A percentile compares a stretch with the other conserved stretches of the same genome.
Evolutionary conservation across 1,284 basidiomycete genomes (phyloP).

Genomic region (Apiotrichum montevideense): DNA sequence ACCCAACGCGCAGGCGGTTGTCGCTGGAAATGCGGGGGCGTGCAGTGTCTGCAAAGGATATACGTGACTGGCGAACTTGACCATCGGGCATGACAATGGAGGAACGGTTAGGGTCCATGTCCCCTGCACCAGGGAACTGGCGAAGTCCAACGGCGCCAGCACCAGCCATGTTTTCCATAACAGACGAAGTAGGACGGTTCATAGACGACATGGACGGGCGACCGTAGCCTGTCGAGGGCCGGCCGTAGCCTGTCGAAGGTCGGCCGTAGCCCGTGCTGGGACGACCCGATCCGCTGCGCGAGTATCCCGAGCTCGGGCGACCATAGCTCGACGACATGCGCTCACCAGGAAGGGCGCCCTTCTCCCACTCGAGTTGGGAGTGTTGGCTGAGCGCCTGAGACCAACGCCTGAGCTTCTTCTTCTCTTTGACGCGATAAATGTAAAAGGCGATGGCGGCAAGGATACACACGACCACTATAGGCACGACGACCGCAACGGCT

Average conservation of each 20-base stretch:
- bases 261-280: slow-evolving; percentile 54
- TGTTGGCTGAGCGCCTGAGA: slow-evolving; percentile 47
- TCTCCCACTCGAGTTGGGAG: slow-evolving; percentile 43
- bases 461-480: slow-evolving; percentile 54
- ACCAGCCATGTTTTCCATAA: slow-evolving; percentile 54
- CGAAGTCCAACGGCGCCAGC: slow-evolving; percentile 50
- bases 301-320: slow-evolving; percentile 51
- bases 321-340: slow-evolving; percentile 67
- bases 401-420: slow-evolving; percentile 62
- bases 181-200: slow-evolving; percentile 32
- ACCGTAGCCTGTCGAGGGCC: slow-evolving; percentile 45
- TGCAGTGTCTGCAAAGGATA: slow-evolving; percentile 42
- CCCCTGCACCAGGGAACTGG: slow-evolving; percentile 18
- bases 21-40: slow-evolving; percentile 57
- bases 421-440: slow-evolving; percentile 56
- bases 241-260: slow-evolving; percentile 48
- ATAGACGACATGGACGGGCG: slow-evolving; percentile 45
- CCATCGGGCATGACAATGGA: slow-evolving; percentile 56
- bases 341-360: slow-evolving; percentile 39
- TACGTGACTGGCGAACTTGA: slow-evolving; percentile 39
- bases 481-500: slow-evolving; percentile 69
- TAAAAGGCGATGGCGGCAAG: slow-evolving; percentile 52
- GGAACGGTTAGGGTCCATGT: slow-evolving; percentile 26
- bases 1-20: slow-evolving; percentile 36
- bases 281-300: slow-evolving; percentile 12